Percentiles rank a stretch among this genome's conserved stretches.
These are phyloP conservation scores for Termitomyces sp. DNA, from an alignment of 768 basidiomycete genomes.

Conservation along the genomic window DNA sequence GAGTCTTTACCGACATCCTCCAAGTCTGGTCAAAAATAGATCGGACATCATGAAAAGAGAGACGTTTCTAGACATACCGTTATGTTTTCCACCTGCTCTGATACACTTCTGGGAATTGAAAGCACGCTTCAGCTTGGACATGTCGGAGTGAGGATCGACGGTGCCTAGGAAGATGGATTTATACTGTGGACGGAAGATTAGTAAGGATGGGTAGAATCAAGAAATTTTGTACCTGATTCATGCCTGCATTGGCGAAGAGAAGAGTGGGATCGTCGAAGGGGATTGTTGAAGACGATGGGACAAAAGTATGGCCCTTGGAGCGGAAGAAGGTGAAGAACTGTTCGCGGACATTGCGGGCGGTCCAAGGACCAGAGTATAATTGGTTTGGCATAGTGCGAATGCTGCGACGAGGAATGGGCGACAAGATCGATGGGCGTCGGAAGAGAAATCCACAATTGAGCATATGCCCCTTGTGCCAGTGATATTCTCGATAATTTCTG, in stretches of 20 bases:
- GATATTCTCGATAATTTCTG: conserved; percentile 14
- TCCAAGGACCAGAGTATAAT: conserved; percentile 52
- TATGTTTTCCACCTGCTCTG: conserved; percentile 97
- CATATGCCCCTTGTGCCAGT: conserved; percentile 12
- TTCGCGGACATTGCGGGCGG: conserved; percentile 77
- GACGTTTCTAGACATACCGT: conserved; percentile 47
- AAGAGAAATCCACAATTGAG: conserved; percentile 17
- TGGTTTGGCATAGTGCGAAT: conserved; percentile 31
- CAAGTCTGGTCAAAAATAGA: conserved; percentile 53
- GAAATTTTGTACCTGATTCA: conserved; percentile 69
- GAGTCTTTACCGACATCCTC: conserved; percentile 99
- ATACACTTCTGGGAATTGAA: conserved; percentile 99
- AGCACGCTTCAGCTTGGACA: conserved; percentile 87
- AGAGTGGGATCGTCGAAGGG: conserved; percentile 98
- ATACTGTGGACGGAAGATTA: conserved; percentile 47
- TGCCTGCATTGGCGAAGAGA: conserved; percentile 97
- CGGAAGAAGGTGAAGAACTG: conserved; percentile 91
- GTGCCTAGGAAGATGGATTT: conserved; percentile 98
- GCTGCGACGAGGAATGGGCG: conserved; percentile 6
- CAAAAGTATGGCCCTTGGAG: conserved; percentile 76
- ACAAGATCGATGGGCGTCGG: conserved; percentile 22
- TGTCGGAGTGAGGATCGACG: conserved; percentile 90
- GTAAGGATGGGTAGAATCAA: not conserved
- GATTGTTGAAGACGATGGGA: conserved; percentile 87
- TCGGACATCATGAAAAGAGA: not conserved